Evolutionary conservation across 768 basidiomycete genomes (phyloP), one percentile per base, ranked within the genome.

Genomic region (Amanita brunnescens): DNA sequence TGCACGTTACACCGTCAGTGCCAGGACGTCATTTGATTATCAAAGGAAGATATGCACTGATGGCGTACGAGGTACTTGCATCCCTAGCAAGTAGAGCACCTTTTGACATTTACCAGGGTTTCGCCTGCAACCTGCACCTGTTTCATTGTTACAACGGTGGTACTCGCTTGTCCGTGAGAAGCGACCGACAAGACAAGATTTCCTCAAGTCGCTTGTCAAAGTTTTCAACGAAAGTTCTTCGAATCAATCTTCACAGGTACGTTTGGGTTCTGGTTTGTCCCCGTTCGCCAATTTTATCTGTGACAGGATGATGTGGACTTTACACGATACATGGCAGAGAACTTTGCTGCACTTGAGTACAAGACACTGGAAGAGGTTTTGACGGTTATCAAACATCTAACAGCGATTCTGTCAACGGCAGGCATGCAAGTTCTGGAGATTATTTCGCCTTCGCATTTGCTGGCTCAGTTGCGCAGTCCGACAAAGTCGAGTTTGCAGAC

Each of bases 281-380:
- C n/a, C 16, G 21, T 26, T 2, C 26, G 30, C 8, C 30, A 30
- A 32, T 16, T 29, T 14, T 29, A 34, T 4, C 55, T 10, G 60
- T 37, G 21, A 38, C 50, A 93, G 85, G 80, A 87, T 54, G 89
- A 96, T 59, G 74, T 94, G 48, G 81, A 86, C 44, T 91, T 97
- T 62, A 77, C 77, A 3, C 84, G 93, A 49, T 99, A 92, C 68
- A 88, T 97, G 80, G 85, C 91, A 0, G 96, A 98, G 63, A 97
- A 97, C 61, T 85, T 98, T 52, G 78, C 93, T 0, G 72, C 85
- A 0, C 80, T 99, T 54, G 93, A 98, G 30, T 98, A 94, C 73
- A 97, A 92, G 70, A 90, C 91, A 0, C 85, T 87, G 59, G 96
- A 99, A 65, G 96, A 98, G 67, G 83, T 86, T 4, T 70, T 97